A percentile compares a stretch with the other conserved stretches of the same genome.
Evolutionary conservation across 192 early-diverging fungal genomes (phyloP).

Genomic region (Fimicolochytrium jonesii): DNA sequence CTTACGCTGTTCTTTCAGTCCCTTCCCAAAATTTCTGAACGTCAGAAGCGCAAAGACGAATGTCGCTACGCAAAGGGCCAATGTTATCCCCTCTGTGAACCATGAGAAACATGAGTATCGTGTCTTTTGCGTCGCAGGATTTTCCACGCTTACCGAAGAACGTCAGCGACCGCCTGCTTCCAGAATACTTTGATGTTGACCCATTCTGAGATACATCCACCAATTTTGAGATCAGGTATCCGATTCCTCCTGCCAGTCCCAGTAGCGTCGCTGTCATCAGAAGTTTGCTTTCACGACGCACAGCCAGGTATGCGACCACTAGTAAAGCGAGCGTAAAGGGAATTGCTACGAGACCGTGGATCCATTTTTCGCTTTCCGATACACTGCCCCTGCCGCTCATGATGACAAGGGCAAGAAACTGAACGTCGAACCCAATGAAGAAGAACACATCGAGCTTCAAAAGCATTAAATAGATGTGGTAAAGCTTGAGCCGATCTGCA

Average conservation of each 20-base stretch:
- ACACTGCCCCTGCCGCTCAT: not conserved
- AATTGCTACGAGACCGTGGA: slow-evolving; percentile 51
- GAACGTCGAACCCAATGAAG: slow-evolving; percentile 68
- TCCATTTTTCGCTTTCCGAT: slow-evolving; percentile 40
- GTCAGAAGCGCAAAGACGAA: slow-evolving; percentile 54
- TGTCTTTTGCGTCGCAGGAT: no score
- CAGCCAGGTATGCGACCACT: slow-evolving; percentile 61
- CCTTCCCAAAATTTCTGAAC: slow-evolving; percentile 62
- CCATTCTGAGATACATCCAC: slow-evolving; percentile 51
- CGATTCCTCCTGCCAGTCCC: slow-evolving; percentile 57
- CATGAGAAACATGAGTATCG: no score
- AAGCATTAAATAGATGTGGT: slow-evolving; percentile 76
- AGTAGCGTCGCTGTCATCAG: slow-evolving; percentile 59
- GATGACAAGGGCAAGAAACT: slow-evolving; percentile 60
- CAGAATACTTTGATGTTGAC: slow-evolving; percentile 40
- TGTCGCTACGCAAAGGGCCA: slow-evolving; percentile 46
- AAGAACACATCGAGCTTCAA: slow-evolving; percentile 86
- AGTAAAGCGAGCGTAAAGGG: slow-evolving; percentile 58
- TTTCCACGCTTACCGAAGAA: slow-evolving; percentile 80
- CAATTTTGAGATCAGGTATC: slow-evolving; percentile 67
- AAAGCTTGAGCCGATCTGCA: slow-evolving; percentile 49
- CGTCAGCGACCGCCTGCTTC: slow-evolving; percentile 57
- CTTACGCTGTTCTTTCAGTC: slow-evolving; percentile 57
- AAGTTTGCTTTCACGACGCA: slow-evolving; percentile 58
- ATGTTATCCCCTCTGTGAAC: slow-evolving; percentile 36